Conservation (phyloP, 768 basidiomycete species). For the Phaeotremella fagi region DNA sequence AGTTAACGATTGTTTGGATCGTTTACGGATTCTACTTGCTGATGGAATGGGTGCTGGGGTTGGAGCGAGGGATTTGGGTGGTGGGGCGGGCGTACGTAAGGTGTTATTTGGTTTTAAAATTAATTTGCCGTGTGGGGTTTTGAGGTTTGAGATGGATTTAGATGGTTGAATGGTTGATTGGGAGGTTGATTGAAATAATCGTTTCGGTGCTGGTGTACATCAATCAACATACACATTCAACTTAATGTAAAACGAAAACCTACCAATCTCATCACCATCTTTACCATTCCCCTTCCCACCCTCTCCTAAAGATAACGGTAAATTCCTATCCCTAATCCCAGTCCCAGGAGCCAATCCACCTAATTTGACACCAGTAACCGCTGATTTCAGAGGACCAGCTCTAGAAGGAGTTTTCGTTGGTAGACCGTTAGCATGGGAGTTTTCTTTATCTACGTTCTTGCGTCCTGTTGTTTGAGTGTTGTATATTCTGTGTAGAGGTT, state of each 20-base stretch:
- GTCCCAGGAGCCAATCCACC: slow-evolving; percentile 30
- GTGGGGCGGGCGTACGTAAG: slow-evolving; percentile 25
- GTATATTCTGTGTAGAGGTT: slow-evolving; percentile 20
- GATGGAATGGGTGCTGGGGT: slow-evolving; percentile 33
- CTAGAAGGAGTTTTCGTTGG: slow-evolving; percentile 39
- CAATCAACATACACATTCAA: slow-evolving; percentile 1
- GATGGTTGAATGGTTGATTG: slow-evolving; percentile 23
- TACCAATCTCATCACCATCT: slow-evolving; percentile 40
- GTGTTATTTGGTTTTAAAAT: slow-evolving; percentile 7
- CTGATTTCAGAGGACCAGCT: slow-evolving; percentile 4
- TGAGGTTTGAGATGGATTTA: slow-evolving; percentile 27
- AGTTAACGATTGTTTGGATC: slow-evolving; percentile 26
- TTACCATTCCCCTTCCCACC: slow-evolving; percentile 29
- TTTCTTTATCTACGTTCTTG: slow-evolving; percentile 38
- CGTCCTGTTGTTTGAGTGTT: slow-evolving; percentile 15
- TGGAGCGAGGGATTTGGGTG: neutral
- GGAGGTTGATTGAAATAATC: slow-evolving; percentile 28
- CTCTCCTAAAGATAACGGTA: slow-evolving; percentile 2
- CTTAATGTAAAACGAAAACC: slow-evolving; percentile 6
- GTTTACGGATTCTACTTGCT: slow-evolving; percentile 22
- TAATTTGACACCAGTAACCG: slow-evolving; percentile 10
- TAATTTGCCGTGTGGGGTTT: slow-evolving; percentile 18
- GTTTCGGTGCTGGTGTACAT: slow-evolving; percentile 26
- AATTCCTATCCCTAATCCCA: slow-evolving; percentile 32
- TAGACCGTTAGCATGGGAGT: slow-evolving; percentile 20